Base-by-base conservation (phyloP, 2,329 filamentous ascomycete species). In the Macrophomina tecta region DNA sequence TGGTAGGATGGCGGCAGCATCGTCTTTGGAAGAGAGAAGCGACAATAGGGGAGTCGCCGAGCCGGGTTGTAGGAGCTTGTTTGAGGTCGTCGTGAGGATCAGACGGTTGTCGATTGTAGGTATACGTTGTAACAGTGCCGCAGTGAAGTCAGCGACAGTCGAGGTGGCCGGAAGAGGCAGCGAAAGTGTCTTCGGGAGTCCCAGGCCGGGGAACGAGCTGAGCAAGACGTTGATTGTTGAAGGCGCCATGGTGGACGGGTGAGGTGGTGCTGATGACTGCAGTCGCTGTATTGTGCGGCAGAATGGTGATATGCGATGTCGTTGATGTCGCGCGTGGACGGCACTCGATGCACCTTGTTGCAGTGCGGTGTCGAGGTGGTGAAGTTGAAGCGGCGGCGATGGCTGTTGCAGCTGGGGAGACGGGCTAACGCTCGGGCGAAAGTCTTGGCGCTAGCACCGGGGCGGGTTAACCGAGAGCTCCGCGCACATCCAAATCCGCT, bases 41-140 rank as follows among this genome's bases (percentile, higher is more conserved):
- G 84, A 83, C 11, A 87, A 86, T 34, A 96, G 82, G 2, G 86
- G 83, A 0, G 80, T 75, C 1, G 82, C 72, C 18, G 87, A 89
- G 51, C 80, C 79, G 2, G 82, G 75, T 0, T 84, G 79, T 0
- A 97, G 82, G 71, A 90, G 86, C 71, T 88, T 90, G 77, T 94
- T 96, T 32, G 88, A 90, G 66, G 90, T 86, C 1, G 94, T 97
- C 2, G 93, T 96, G 46, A 99, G 84, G 68, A 94, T 87, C 63
- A 97, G 86, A 62, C 87, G 86, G 70, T 80, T 83, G 72, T 81
- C 76, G 66, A 81, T 82, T 70, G 77, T 82, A 63, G 86, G 91
- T 55, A 90, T 83, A 70, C 84, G 91, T 70, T 82, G 85, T 72
- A 74, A 82, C 73, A 80, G 79, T 71, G 76, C 87, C 79, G 79